Evolutionary conservation across 495 filamentous ascomycete species (phyloP).

Genomic region (Astrocystis sublimbata): DNA sequence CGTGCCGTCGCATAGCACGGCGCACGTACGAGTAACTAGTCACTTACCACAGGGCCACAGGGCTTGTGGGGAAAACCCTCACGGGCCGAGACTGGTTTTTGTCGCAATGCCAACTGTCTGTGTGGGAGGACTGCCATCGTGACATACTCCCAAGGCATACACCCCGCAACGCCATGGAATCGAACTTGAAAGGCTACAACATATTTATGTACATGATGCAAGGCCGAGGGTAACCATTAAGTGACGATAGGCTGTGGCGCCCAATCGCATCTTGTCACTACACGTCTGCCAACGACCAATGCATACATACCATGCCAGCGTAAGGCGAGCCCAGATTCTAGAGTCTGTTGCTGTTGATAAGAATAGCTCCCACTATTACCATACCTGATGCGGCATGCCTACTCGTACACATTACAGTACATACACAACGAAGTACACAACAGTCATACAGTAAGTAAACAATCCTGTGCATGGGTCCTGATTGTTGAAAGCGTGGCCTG

Average conservation of each 20-base stretch:
- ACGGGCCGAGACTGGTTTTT: too few species aligned
- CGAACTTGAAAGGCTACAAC: too few species aligned
- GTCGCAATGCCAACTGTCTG: too few species aligned
- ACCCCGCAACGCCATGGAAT: too few species aligned
- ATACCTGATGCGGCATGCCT: too few species aligned
- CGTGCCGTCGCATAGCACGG: background rate
- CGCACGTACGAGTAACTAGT: background rate
- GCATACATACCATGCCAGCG: background rate
- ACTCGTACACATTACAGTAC: too few species aligned
- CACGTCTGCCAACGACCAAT: constrained; percentile 14
- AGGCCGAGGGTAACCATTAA: background rate
- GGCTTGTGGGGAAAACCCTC: too few species aligned
- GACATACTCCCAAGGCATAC: background rate
- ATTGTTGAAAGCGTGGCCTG: background rate
- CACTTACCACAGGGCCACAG: too few species aligned
- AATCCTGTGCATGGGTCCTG: too few species aligned
- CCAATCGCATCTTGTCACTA: background rate
- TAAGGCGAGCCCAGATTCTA: background rate
- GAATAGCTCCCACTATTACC: background rate
- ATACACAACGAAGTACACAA: too few species aligned
- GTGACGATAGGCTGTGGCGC: background rate
- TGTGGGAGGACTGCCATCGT: background rate
- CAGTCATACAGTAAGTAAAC: too few species aligned
- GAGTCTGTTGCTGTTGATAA: background rate
- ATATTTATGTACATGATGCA: too few species aligned